Percentiles rank a stretch among this genome's conserved stretches.
Evolutionary conservation across 2,329 filamentous ascomycete genomes (phyloP).

Genomic region (Lasiodiplodia sp.): DNA sequence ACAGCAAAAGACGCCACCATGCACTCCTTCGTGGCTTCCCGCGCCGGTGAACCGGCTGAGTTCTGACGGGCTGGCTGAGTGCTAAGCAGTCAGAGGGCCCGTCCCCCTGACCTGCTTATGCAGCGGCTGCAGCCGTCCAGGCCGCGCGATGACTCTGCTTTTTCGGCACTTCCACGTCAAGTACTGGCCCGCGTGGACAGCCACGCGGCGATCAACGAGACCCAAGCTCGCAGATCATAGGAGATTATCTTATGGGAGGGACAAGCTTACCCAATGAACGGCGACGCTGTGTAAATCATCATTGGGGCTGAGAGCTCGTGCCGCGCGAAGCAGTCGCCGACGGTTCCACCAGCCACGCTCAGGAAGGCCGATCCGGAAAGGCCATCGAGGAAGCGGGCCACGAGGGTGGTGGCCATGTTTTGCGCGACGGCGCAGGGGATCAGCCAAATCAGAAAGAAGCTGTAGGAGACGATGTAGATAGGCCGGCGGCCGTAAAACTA

Average conservation of each 20-base stretch:
- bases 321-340: conserved; percentile 78
- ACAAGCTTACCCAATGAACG: conserved; percentile 57
- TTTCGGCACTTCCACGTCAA: conserved; percentile 16
- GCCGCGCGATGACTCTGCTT: conserved; percentile 8
- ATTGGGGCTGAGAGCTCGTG: conserved; percentile 68
- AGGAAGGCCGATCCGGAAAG: conserved; percentile 70
- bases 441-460: conserved; percentile 78
- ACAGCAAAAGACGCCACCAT: conserved; percentile 12
- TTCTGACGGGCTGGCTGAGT: conserved; percentile 25
- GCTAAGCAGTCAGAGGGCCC: conserved; percentile 7
- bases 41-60: conserved; percentile 24
- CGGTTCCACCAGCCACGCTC: conserved; percentile 81
- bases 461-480: conserved; percentile 79
- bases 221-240: conserved; percentile 26
- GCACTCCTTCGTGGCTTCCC: conserved; percentile 19
- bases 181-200: conserved; percentile 8
- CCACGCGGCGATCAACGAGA: conserved; percentile 17
- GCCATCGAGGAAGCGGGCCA: conserved; percentile 79
- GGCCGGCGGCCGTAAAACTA: conserved; percentile 82
- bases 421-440: conserved; percentile 81
- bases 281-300: conserved; percentile 70
- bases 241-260: conserved; percentile 1
- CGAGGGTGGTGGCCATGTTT: conserved; percentile 81
- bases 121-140: conserved; percentile 4
- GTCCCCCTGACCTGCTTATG: conserved; percentile 22